Conservation (phyloP, 2,329 filamentous ascomycete genomes). For the Pseudohalonectria lignicola region DNA sequence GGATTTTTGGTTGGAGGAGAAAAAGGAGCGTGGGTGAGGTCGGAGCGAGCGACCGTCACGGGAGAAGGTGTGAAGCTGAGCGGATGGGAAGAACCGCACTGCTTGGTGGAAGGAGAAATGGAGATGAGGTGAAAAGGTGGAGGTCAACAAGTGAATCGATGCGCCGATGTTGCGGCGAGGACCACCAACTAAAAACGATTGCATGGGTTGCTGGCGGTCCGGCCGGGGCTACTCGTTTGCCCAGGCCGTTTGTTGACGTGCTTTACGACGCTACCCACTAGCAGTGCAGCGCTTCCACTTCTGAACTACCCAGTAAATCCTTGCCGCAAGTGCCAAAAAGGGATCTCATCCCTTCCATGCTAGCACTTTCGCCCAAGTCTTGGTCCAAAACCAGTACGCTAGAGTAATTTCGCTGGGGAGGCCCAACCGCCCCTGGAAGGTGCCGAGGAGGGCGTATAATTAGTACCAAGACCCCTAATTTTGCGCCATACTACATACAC, state of each 20-base stretch:
- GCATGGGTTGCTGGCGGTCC: no score
- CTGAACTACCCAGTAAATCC: no score
- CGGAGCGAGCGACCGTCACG: conserved; percentile 1
- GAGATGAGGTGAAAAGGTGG: neutral
- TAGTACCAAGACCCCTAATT: neutral
- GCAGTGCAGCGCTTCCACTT: no score
- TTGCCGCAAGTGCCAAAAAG: no score
- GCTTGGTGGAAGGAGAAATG: conserved; percentile 1
- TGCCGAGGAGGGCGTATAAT: neutral
- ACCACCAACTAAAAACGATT: neutral
- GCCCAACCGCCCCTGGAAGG: no score
- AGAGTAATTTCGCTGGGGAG: no score
- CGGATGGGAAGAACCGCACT: conserved; percentile 2
- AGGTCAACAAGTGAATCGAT: neutral
- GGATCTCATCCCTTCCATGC: no score
- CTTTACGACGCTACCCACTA: no score
- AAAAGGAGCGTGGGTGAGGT: conserved; percentile 1
- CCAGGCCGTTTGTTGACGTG: no score
- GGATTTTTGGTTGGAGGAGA: conserved; percentile 3
- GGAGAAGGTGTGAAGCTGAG: conserved; percentile 1
- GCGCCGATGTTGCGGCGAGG: neutral
- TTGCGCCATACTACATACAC: no score
- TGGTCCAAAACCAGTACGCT: no score
- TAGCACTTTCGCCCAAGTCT: no score
- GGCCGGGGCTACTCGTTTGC: neutral